Percentiles rank a stretch among this genome's conserved stretches.
These are phyloP conservation scores for Teratosphaeria zuluensis DNA, from an alignment of 2,329 filamentous ascomycete genomes.

Conservation along the genomic window DNA sequence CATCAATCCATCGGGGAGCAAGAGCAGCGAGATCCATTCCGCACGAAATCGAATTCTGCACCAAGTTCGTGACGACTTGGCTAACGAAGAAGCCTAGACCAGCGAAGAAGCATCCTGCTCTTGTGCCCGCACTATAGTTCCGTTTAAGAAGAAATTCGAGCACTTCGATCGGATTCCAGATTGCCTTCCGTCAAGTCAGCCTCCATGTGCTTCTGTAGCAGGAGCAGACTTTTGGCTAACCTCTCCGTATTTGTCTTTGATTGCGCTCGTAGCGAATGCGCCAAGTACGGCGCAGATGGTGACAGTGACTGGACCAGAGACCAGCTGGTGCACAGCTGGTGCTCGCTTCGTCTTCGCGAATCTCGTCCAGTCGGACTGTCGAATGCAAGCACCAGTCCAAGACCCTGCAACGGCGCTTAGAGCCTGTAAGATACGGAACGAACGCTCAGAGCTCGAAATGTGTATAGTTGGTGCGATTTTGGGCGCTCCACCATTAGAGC, in stretches of 20 bases:
- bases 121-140: constrained; percentile 9
- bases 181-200: background rate
- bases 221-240: background rate
- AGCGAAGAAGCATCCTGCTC: constrained; percentile 22
- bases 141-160: background rate
- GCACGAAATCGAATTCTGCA: constrained; percentile 17
- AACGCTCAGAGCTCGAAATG: background rate
- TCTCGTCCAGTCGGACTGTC: constrained; percentile 8
- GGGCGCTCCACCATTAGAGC: background rate
- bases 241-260: background rate
- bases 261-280: background rate
- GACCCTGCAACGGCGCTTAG: constrained; percentile 1
- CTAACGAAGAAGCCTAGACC: constrained; percentile 18
- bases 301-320: constrained; percentile 15
- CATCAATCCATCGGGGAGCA: constrained; percentile 11
- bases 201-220: background rate
- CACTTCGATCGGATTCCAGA: background rate
- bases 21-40: constrained; percentile 23
- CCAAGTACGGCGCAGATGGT: constrained; percentile 2
- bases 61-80: constrained; percentile 17
- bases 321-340: constrained; percentile 4
- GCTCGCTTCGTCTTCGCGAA: constrained; percentile 5
- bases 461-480: background rate
- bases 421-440: background rate
- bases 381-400: constrained; percentile 2